Evolutionary conservation across 805 yeast genomes (phyloP).

Genomic region (Pichia ethanolica): DNA sequence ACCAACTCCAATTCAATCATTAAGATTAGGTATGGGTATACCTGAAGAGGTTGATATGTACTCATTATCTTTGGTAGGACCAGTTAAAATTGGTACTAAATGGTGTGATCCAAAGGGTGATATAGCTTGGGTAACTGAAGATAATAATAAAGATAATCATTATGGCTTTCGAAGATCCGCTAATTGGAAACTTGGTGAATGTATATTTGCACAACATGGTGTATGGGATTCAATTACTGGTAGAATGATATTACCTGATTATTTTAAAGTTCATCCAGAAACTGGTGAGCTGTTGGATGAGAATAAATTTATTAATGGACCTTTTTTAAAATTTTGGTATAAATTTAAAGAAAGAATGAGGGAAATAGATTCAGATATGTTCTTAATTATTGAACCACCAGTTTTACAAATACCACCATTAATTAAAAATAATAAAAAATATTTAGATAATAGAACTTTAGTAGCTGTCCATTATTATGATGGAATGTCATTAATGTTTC

Average conservation of each 20-base stretch:
- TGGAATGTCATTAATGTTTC: slow-evolving; percentile 88
- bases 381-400: slow-evolving; percentile 73
- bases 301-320: slow-evolving; percentile 52
- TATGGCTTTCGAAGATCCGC: slow-evolving; percentile 65
- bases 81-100: slow-evolving; percentile 51
- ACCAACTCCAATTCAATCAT: slow-evolving; percentile 71
- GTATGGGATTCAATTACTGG: slow-evolving; percentile 55
- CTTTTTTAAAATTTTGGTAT: slow-evolving; percentile 57
- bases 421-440: slow-evolving; percentile 37
- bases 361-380: slow-evolving; percentile 34
- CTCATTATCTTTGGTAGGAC: slow-evolving; percentile 68
- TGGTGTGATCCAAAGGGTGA: slow-evolving; percentile 59
- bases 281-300: slow-evolving; percentile 38
- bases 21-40: slow-evolving; percentile 74
- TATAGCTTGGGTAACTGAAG: slow-evolving; percentile 56
- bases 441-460: slow-evolving; percentile 59
- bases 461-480: slow-evolving; percentile 91
- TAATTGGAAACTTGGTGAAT: slow-evolving; percentile 64
- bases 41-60: slow-evolving; percentile 62
- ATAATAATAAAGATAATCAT: slow-evolving; percentile 45
- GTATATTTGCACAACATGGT: slow-evolving; percentile 75
- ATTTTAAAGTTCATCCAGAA: slow-evolving; percentile 37
- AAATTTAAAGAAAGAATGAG: slow-evolving; percentile 45
- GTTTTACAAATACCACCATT: slow-evolving; percentile 72
- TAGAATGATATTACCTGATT: slow-evolving; percentile 40